phyloP scores from a whole-genome alignment of 2,329 filamentous ascomycete species.

The Pseudogymnoascus sp. region DNA sequence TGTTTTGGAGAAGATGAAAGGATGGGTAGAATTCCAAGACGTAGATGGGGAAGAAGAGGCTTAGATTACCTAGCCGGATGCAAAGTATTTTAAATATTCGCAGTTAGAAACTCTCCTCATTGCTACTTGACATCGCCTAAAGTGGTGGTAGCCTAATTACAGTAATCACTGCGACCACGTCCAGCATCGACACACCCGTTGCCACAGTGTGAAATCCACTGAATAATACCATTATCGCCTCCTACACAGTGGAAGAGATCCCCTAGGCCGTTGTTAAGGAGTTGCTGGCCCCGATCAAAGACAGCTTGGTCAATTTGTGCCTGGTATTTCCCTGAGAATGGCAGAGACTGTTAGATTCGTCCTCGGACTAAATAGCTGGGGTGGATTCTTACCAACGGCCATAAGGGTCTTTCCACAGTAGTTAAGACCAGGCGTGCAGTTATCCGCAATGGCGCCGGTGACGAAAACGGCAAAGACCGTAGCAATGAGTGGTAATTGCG shows the following conservation, averaged over 20 bases:
- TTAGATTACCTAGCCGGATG: background rate
- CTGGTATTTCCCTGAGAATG: background rate
- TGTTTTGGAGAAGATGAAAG: constrained; percentile 38
- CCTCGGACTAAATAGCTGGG: no score
- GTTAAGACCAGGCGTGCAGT: background rate
- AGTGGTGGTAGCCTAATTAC: background rate
- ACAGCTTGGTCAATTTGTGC: background rate
- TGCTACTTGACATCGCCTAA: background rate
- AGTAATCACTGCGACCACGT: background rate
- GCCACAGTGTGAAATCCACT: background rate
- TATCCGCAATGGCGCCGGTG: background rate
- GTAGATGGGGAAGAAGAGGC: constrained; percentile 6
- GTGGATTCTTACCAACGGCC: background rate
- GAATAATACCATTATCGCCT: background rate
- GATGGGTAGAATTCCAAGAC: constrained; percentile 39
- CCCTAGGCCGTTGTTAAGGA: background rate
- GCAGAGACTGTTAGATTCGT: background rate
- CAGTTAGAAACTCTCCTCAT: background rate
- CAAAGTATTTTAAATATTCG: background rate
- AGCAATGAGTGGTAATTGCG: background rate
- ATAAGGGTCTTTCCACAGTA: background rate
- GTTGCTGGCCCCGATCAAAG: background rate
- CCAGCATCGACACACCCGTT: background rate
- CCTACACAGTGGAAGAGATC: background rate
- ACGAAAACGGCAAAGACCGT: background rate